Evolutionary conservation across 2,329 filamentous ascomycete species (phyloP), one percentile per base, ranked within the genome.

Genomic region (Colletotrichum sansevieriae): DNA sequence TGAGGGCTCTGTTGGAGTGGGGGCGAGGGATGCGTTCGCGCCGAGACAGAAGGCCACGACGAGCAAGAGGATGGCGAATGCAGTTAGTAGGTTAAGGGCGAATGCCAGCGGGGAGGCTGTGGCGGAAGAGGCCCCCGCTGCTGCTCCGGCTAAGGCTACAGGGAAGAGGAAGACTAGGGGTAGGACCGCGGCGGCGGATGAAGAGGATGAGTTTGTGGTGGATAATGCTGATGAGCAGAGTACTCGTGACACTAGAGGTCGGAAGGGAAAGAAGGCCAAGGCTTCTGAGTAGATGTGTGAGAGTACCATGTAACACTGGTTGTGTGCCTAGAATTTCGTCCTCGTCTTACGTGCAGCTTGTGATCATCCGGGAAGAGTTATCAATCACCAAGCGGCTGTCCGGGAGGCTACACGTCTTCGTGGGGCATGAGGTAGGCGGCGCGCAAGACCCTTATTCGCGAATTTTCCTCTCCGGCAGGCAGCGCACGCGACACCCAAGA

Each of bases 1-100:
- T 77, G 88, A 89, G 12, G 95, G 95, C 0, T 81, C 83, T 4
- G 90, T 94, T 0, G 92, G 92, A 0, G 86, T 85, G 0, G 92
- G 92, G 0, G 87, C 87, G 12, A 87, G 82, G 43, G 87, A 90
- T 70, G 88, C 87, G 0, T 95, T 93, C 81, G 92, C 85, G 25
- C 93, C 92, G 0, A 86, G 92, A 64, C 89, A 90, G 71, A 88
- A 82, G 29, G 85, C 81, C 12, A 87, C 87, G 68, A 88, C 87
- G 43, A 95, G 91, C 75, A 91, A 92, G 78, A 87, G 92, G 66
- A 92, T 97, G 91, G 89, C 89, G 51, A 90, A 89, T 63, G 93
- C 93, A 0, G 89, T 96, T 63, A 87, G 86, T 65, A 88, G 85
- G 76, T 82, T 97, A 63, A 88, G 89, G 70, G 83, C 85, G 33